Evolutionary conservation across 2,329 filamentous ascomycete species (phyloP).

Genomic region (Penicillium sp.): DNA sequence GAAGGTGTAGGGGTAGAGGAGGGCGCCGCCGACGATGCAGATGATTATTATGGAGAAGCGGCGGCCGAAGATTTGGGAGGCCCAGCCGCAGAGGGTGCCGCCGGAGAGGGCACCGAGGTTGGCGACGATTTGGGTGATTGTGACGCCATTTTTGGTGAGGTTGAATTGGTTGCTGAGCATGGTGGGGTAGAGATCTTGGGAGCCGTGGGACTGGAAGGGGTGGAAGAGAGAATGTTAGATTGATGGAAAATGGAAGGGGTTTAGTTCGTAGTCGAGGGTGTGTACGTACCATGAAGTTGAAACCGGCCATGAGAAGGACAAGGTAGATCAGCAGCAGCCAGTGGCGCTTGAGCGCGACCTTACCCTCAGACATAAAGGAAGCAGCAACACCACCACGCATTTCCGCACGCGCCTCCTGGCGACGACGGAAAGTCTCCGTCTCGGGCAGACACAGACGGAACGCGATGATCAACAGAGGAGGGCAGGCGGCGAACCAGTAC

Average conservation of each 20-base stretch:
- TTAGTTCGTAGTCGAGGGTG: neutral
- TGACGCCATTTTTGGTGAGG: conserved; percentile 64
- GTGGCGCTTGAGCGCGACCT: conserved; percentile 76
- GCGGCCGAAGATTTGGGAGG: conserved; percentile 71
- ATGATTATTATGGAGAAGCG: conserved; percentile 72
- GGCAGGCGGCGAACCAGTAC: conserved; percentile 86
- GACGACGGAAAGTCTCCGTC: conserved; percentile 73
- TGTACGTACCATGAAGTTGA: conserved; percentile 76
- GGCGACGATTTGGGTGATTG: conserved; percentile 73
- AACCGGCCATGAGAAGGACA: conserved; percentile 85
- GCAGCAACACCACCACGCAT: conserved; percentile 63
- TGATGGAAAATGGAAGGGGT: neutral
- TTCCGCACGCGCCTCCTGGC: conserved; percentile 67
- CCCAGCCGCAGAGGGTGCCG: conserved; percentile 71
- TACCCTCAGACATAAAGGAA: conserved; percentile 77
- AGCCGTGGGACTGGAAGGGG: conserved; percentile 66
- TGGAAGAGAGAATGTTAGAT: neutral
- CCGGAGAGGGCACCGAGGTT: conserved; percentile 74
- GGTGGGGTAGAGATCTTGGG: conserved; percentile 68
- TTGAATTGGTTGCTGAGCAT: conserved; percentile 65
- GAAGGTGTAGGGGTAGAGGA: conserved; percentile 85
- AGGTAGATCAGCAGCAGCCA: conserved; percentile 83
- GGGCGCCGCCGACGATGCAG: conserved; percentile 70
- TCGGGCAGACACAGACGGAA: conserved; percentile 81
- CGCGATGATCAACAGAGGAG: conserved; percentile 78